Base-by-base conservation (phyloP, 140 eudicot species). In the Eryngium alpinum region DNA sequence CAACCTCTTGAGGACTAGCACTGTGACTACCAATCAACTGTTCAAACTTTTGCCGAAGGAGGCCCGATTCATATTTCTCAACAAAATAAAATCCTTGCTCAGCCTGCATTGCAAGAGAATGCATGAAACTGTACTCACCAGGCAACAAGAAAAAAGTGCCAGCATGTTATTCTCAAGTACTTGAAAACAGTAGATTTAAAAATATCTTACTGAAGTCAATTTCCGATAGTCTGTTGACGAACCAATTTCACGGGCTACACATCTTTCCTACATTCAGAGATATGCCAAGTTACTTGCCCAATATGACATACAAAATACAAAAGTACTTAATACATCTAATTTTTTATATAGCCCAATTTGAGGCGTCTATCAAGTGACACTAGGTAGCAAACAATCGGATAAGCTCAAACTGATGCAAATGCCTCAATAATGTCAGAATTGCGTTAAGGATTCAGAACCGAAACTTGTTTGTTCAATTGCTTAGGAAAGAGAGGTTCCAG, bases 161-260 rank as follows among this genome's bases (percentile, higher is more conserved):
- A 2, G 46, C 22, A 17, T 38, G n/a, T 3, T 11, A 79, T 10
- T 63, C 33, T 65, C 10, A 57, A 46, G 69, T 25, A 28, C 29
- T 25, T 28, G 43, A 14, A 43, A 44, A 43, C 1, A 22, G 34
- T n/a, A 74, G 43, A 25, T 0, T 25, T 46, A 25, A 75, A n/a
- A 44, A 25, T 75, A 49, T 38, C 44, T 22, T 89, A 95, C 99
- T 89, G 97, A 96, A 85, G 99, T 93, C 87, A 95, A 29, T 82
- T 81, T 93, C 66, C 99, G 89, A 85, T 96, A 96, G 87, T 96
- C 99, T 70, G 90, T 88, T 24, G 96, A 85, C 29, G 99, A 96
- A 75, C 98, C 99, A 56, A 96, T 96, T 86, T 92, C 96, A 90
- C 87, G 98, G 77, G 84, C 88, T 80, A 88, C 88, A 80, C 99